Percentiles rank a stretch among this genome's conserved stretches.
These are phyloP conservation scores for Claviceps sp. DNA, from an alignment of 2,329 filamentous ascomycete species.

Conservation along the genomic window DNA sequence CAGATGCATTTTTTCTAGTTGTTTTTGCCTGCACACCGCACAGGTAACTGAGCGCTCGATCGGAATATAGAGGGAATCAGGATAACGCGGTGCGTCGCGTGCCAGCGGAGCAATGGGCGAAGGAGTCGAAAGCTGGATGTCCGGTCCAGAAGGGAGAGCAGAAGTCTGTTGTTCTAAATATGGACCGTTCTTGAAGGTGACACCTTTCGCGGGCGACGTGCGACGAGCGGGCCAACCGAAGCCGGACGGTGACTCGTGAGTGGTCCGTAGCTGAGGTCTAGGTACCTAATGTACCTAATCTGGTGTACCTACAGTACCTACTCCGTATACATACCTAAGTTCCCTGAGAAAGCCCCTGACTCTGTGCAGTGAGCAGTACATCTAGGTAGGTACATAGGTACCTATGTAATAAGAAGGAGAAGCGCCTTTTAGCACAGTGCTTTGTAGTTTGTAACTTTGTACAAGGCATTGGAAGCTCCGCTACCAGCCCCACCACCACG, in stretches of 20 bases:
- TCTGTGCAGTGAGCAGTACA: no score
- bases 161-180: background rate
- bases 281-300: background rate
- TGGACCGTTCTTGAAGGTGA: constrained; percentile 2
- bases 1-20: constrained; percentile 14
- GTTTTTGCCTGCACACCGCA: background rate
- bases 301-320: no score
- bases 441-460: no score
- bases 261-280: background rate
- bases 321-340: no score
- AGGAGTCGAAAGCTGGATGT: background rate
- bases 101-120: background rate
- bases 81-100: background rate
- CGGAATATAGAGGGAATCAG: background rate
- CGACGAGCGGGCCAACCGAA: background rate
- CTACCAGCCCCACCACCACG: no score
- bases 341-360: no score
- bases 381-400: no score
- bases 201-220: constrained; percentile 1
- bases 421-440: no score
- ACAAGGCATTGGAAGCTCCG: no score
- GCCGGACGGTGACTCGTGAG: no score
- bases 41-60: background rate
- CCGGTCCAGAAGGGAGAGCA: background rate
- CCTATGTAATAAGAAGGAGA: no score